phyloP scores from a whole-genome alignment of 2,329 filamentous ascomycete genomes.

The Penicillium griseofulvum region DNA sequence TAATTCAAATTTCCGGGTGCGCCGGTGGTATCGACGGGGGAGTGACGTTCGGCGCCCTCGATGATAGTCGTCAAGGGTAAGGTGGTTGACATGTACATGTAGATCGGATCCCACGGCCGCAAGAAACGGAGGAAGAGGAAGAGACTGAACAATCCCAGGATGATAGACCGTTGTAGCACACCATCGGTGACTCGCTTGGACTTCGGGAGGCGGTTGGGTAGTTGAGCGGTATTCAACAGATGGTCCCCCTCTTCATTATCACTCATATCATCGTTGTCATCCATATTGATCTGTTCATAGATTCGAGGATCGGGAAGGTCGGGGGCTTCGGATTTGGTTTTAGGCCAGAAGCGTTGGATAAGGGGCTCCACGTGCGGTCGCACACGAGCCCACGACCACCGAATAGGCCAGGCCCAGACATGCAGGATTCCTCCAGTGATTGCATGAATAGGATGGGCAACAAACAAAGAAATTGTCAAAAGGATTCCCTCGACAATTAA shows the following conservation, averaged over 20 bases:
- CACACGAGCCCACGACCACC: slow-evolving; percentile 12
- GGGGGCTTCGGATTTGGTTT: not conserved
- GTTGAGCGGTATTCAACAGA: slow-evolving; percentile 12
- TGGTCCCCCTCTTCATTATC: slow-evolving; percentile 23
- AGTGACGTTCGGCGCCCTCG: slow-evolving; percentile 17
- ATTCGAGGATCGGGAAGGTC: slow-evolving; percentile 20
- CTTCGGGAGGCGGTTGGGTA: slow-evolving; percentile 5
- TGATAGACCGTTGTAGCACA: slow-evolving; percentile 19
- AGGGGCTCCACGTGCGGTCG: slow-evolving; percentile 5
- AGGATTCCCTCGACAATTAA: slow-evolving; percentile 31
- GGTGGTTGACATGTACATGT: slow-evolving; percentile 27
- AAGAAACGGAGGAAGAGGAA: slow-evolving; percentile 26
- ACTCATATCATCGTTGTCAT: slow-evolving; percentile 23
- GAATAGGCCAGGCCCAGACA: slow-evolving; percentile 24
- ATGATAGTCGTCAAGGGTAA: slow-evolving; percentile 24
- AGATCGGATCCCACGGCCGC: slow-evolving; percentile 29
- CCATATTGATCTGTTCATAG: slow-evolving; percentile 26
- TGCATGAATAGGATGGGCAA: slow-evolving; percentile 25
- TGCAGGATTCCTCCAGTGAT: slow-evolving; percentile 27
- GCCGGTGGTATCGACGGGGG: slow-evolving; percentile 19
- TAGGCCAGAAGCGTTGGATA: slow-evolving; percentile 5
- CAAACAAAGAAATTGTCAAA: slow-evolving; percentile 24
- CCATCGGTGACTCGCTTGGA: slow-evolving; percentile 10
- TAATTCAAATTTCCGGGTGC: slow-evolving; percentile 21
- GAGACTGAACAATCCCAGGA: slow-evolving; percentile 18